Base-by-base conservation (phyloP, 805 yeast genomes). In the Saccharomycopsis sp. region DNA sequence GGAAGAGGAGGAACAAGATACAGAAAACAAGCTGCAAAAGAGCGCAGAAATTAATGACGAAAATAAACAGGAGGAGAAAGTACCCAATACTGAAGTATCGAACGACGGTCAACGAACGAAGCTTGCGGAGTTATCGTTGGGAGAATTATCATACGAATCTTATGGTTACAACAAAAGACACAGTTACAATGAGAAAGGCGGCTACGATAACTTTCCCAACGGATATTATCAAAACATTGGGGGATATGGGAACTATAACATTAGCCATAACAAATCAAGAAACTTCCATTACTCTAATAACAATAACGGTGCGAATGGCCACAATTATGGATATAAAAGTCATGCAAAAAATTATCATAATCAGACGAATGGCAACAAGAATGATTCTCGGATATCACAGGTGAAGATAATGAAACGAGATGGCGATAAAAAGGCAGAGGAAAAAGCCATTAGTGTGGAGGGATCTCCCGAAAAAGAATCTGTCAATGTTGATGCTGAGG, bases 21-120 rank as follows among this genome's bases (percentile, higher is more conserved):
- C n/a, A n/a, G 60, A 57, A 2, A 57, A 56, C 24, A 56, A 58
- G 46, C 60, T 62, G 2, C 54, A 51, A 50, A 21, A 37, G 23
- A 2, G 3, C 40, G 18, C 41, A 21, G 21, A 20, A 8, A 16
- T 15, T 2, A 18, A 40, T 47, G 21, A 21, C 67, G 23, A 47
- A 67, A 21, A 69, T 66, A 48, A 44, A 44, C 60, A 63, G 2
- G 54, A 65, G 51, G 65, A 65, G 24, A 24, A 24, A 29, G 24
- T 37, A 44, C 16, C 20, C 37, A 40, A 18, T 16, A 40, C 20
- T 7, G 23, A n/a, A 12, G n/a, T 21, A 24, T 14, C 37, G 21
- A 24, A 54, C 14, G 50, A 50, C 47, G 24, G 44, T 24, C 18
- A 34, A 14, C 9, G 51, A 40, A 23, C 46, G 44, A 34, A 54